Base-by-base conservation (phyloP, 192 early-diverging fungal species). In the Glomus cerebriforme region DNA sequence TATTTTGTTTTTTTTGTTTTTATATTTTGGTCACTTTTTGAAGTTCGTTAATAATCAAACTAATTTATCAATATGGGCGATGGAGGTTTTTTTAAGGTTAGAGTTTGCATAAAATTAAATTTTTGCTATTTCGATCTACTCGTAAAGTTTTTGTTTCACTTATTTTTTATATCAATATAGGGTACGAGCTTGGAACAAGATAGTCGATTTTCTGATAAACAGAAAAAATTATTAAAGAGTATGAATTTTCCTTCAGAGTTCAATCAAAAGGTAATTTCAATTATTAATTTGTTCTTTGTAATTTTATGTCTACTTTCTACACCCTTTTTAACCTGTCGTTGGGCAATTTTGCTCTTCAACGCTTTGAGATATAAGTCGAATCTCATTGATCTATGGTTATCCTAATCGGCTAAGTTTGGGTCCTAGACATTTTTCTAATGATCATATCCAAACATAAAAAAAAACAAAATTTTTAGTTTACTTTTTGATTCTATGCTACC, bases 161-260 rank as follows among this genome's bases (percentile, higher is more conserved):
- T 59, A 78, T 69, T 7, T 67, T 13, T 67, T 27, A 29, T 10
- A 26, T 77, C 32, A 49, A 71, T 5, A 24, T 66, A 92, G 91
- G 91, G 94, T 47, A 91, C 94, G 22, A 93, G 89, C 79, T 83
- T 88, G 27, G 94, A 93, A 10, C 93, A 96, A 83, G 94, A 95
- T 80, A 82, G 83, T 43, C 90, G 93, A 8, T 94, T 95, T 85
- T 89, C 85, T 47, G 89, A 96, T 84, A 96, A 96, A 82, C 85
- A 92, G 64, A 92, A 94, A 82, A 94, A 94, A 83, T 84, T 96
- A 43, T 83, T 94, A 47, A 93, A 93, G 43, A 88, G 85, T 31
- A 92, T 94, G 85, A 90, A 87, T 58, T 97, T 97, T 79, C 94
- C 95, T 49, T 80, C 91, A n/a, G 90, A 92, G 31, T 95, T 91